Conservation (phyloP, 352 stramenopile species). For the Halophytophthora batemanensis region DNA sequence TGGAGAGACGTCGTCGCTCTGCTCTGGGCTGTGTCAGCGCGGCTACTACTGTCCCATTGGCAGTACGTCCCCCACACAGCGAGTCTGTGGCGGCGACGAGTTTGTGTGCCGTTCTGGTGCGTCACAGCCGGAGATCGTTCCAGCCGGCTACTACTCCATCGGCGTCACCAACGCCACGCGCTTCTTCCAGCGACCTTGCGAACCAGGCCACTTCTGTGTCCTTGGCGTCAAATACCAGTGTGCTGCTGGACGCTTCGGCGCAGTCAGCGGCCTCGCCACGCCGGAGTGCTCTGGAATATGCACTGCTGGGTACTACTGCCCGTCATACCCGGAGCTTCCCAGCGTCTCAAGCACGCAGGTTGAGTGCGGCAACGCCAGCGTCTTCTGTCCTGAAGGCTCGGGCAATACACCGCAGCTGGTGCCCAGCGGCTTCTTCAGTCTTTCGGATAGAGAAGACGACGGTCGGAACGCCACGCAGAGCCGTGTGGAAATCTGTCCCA, state of each 20-base stretch:
- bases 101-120: slow-evolving; percentile 60
- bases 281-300: slow-evolving; percentile 60
- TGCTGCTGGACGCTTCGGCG: slow-evolving; percentile 68
- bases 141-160: slow-evolving; percentile 68
- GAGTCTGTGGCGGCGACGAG: slow-evolving; percentile 37
- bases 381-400: slow-evolving; percentile 61
- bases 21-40: slow-evolving; percentile 50
- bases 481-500: slow-evolving; percentile 44
- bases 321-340: slow-evolving; percentile 43
- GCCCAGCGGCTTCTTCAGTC: slow-evolving; percentile 46
- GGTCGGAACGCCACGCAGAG: slow-evolving; percentile 53
- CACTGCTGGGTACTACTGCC: slow-evolving; percentile 65
- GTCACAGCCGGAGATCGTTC: slow-evolving; percentile 22
- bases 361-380: slow-evolving; percentile 44
- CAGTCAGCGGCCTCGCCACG: slow-evolving; percentile 30
- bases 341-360: slow-evolving; percentile 40
- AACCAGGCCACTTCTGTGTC: slow-evolving; percentile 72
- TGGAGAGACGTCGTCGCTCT: slow-evolving; percentile 53
- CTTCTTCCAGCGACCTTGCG: slow-evolving; percentile 59
- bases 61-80: slow-evolving; percentile 37
- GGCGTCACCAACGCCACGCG: slow-evolving; percentile 52
- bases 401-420: slow-evolving; percentile 45
- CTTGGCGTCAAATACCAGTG: slow-evolving; percentile 69
- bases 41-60: slow-evolving; percentile 67
- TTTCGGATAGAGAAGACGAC: slow-evolving; percentile 32